These are phyloP conservation scores for Puccinellia tenuiflora DNA, from an alignment of 176 grass and related monocot genomes.

Conservation along the genomic window DNA sequence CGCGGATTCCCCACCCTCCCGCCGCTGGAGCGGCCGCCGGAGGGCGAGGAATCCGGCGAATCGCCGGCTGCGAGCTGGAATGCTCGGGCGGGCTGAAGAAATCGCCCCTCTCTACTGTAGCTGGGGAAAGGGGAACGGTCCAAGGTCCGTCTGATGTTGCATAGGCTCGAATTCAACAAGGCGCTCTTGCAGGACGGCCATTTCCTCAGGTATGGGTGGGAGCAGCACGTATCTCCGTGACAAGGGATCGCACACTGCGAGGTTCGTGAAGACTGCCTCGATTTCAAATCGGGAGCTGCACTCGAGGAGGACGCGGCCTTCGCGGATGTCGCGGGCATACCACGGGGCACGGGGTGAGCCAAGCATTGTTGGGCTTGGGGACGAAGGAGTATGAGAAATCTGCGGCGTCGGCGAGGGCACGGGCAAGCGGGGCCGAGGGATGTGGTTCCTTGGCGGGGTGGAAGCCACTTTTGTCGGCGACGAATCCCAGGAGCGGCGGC, in stretches of 20 bases:
- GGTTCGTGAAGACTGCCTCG: background rate
- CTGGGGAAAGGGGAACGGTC: no score
- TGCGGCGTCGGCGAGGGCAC: background rate
- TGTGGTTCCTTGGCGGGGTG: background rate
- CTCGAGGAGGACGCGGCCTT: background rate
- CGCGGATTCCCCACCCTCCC: no score
- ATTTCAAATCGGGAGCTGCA: background rate
- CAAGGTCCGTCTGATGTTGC: no score
- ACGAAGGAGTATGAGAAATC: constrained; percentile 2
- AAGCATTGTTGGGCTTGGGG: no score
- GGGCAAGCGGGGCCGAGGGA: background rate
- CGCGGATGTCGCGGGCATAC: background rate
- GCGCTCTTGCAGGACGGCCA: background rate
- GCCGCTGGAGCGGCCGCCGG: no score
- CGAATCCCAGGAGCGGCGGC: no score
- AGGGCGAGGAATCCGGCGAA: no score
- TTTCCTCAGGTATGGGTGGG: background rate
- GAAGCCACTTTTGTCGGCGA: background rate
- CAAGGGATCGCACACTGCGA: constrained; percentile 11
- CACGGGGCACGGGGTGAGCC: no score
- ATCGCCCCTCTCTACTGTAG: no score
- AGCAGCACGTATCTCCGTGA: background rate
- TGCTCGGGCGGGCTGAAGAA: no score
- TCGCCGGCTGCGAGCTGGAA: no score
- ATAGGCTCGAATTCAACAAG: background rate